These are phyloP conservation scores for Chaetomium tenue DNA, from an alignment of 495 filamentous ascomycete genomes.

Conservation along the genomic window DNA sequence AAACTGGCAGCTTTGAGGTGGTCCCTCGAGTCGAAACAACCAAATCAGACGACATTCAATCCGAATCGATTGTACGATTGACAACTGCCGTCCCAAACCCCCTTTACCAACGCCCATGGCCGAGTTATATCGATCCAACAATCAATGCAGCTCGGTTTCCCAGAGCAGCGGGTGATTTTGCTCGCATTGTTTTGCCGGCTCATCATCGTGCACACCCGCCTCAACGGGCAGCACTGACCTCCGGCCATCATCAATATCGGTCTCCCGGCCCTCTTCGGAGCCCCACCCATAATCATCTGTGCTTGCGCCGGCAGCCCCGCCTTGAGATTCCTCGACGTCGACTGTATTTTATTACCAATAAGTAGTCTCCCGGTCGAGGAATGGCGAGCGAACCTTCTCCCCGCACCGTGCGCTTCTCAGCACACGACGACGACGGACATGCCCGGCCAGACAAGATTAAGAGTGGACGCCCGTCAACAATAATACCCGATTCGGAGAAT, in stretches of 20 bases:
- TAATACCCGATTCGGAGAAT: constrained; percentile 61
- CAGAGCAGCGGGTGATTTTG: constrained; percentile 21
- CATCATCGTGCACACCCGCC: neutral
- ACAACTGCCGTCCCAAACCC: neutral
- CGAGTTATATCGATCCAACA: constrained; percentile 5
- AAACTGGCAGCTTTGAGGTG: neutral
- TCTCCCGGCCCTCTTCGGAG: too few relatives aligned
- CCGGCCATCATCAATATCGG: too few relatives aligned
- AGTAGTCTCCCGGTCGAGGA: neutral
- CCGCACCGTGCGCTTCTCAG: constrained; percentile 53
- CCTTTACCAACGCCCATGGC: constrained; percentile 21
- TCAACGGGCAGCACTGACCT: too few relatives aligned
- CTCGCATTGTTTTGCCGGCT: neutral
- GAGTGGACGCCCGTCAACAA: constrained; percentile 46
- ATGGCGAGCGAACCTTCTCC: constrained; percentile 49
- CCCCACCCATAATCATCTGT: neutral
- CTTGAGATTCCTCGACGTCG: neutral
- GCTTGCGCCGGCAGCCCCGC: constrained; percentile 9
- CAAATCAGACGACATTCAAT: constrained; percentile 2
- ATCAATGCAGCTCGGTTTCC: constrained; percentile 18
- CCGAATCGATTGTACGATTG: constrained; percentile 11
- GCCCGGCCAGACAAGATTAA: constrained; percentile 39
- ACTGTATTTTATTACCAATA: too few relatives aligned
- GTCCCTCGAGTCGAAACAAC: neutral
- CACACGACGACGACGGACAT: constrained; percentile 37